Base-by-base conservation (phyloP, 176 grass and related monocot genomes). In the Dendrocalamus sinicus region DNA sequence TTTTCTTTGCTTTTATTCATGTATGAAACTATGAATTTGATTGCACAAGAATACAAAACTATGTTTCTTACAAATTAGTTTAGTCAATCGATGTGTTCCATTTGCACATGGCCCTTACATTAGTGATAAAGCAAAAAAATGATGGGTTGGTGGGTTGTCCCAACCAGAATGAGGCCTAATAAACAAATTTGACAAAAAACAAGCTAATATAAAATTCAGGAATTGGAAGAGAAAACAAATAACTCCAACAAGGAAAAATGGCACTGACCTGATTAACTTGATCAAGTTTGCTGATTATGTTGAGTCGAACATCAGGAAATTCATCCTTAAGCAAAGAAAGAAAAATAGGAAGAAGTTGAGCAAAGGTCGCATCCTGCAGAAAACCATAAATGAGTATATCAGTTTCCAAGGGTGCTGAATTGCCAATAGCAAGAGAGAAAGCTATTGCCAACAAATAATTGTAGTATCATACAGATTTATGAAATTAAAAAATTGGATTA, bases 201-300 rank as follows among this genome's bases (percentile, higher is more conserved):
- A 23, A 68, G 3, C 35, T 60, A 35, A 40, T 24, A 13, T 20
- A 35, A 26, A 12, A 52, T 12, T 50, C 9, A 40, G 2, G 7
- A 75, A 66, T 4, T 28, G 8, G 48, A 55, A 40, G 30, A 75
- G 12, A 55, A 30, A 35, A 7, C 22, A 53, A 65, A 43, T 54
- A 57, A 68, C 39, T n/a, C 8, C 51, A 77, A 62, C 7, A 46
- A 70, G 10, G 24, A 48, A 52, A 78, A 69, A 73, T 63, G 13
- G 20, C 16, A 70, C 73, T 69, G 2, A 92, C 96, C 89, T 98
- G 96, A 86, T 95, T 97, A 44, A 97, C 95, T 93, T 97, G 92
- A 88, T 97, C 95, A 32, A 98, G 93, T 86, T 98, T 98, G 81
- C 96, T 98, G 37, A 98, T 98, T 87, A 98, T 95, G 82, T 95